Base-by-base conservation (phyloP, 2,329 filamentous ascomycete genomes). In the Fusarium hostae region DNA sequence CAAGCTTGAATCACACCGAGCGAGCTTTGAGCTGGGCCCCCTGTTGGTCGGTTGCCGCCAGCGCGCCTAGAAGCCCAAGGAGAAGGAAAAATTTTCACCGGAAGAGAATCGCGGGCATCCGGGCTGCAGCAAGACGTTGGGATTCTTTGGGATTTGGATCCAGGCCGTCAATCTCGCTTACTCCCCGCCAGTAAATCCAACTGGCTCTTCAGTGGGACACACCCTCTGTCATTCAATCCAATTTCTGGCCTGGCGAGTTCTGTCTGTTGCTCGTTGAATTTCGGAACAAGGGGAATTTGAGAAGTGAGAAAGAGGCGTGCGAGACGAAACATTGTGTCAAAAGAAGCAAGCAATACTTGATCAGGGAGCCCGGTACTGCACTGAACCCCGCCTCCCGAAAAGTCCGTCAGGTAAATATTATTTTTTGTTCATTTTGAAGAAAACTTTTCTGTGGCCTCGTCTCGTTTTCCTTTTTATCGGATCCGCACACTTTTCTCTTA, bases 111-210 rank as follows among this genome's bases (percentile, higher is more conserved):
- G 75, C 74, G 66, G 71, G 47, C 74, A 76, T 72, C 75, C 75
- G 75, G 48, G 72, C 54, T 74, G 51, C 66, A 52, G 66, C 63
- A 63, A 74, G 72, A 76, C 73, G 68, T 76, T 72, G 67, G 75
- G 71, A 77, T 71, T 52, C 48, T 71, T 68, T 66, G 61, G 51
- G 41, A 59, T 66, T 66, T 66, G 61, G 61, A 71, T 71, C 72
- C 70, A 74, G 69, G 70, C 71, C 72, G 65, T 81, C 79, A 72
- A 81, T 81, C 76, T 81, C 79, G 79, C 79, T 81, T 76, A 75
- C 71, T 70, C 69, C 66, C 76, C 76, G 74, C 77, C 66, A 77
- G 75, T 78, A 80, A 80, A 79, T 78, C 79, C 75, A 71, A 77
- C 76, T 74, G 73, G 66, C 72, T 74, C 66, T 71, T 61, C 65